Evolutionary conservation across 495 filamentous ascomycete genomes (phyloP), one percentile per base, ranked within the genome.

Genomic region (Aspergillus leporis): DNA sequence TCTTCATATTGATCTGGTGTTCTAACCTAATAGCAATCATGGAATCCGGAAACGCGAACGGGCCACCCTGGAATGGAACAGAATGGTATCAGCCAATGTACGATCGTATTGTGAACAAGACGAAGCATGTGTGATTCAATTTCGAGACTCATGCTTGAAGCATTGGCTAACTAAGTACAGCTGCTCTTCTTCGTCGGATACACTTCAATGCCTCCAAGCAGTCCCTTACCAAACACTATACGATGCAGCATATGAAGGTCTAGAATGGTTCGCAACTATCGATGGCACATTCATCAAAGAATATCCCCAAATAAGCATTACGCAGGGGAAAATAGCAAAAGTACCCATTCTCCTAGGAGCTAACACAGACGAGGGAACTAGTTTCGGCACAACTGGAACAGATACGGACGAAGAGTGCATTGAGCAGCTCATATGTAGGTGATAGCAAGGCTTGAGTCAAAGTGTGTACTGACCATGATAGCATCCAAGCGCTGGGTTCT

Each of bases 201-300:
- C 84, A 8, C 80, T 90, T 6, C 74, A 75, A 51, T 91, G 88
- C 70, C 82, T 90, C 19, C 84, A 87, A 23, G 68, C 68, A 1
- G 67, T 82, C 0, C 78, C 81, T 46, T 90, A 88, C 68, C 66
- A 71, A 1, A 80, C 74, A 1, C 82, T 84, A 64, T 80, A 89
- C 49, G 69, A 74, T n/a, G 80, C 81, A 0, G 81, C 83, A 22
- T 70, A 63, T 43, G 67, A 71, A 50, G 66, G 67, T 2, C 61
- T 74, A 4, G 73, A 75, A 48, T 75, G 73, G 73, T 74, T 75
- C 38, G 73, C 64, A 6, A 78, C 75, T 1, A 63, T 85, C 19
- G 84, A 85, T 48, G 81, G 80, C 5, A 73, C 67, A 25, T 84
- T 85, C 61, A 70, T 86, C 46, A 54, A 65, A 4, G 66, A 72